A percentile compares a stretch with the other conserved stretches of the same genome.
Conservation (phyloP, 1,139 yeast genomes). For the Pichia terricola region DNA sequence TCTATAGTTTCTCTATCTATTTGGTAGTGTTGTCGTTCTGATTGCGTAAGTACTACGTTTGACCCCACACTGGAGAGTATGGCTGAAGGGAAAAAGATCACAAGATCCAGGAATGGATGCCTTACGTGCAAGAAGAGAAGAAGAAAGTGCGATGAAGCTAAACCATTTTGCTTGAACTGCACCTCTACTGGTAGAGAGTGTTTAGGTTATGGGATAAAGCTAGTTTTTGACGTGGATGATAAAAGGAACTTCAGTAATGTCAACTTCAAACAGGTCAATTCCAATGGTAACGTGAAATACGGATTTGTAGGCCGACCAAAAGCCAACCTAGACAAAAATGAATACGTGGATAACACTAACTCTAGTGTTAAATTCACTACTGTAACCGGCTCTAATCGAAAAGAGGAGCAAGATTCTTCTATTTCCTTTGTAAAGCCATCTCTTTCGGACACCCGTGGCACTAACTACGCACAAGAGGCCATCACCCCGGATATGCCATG, state of each 20-base stretch:
- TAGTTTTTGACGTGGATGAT: constrained; percentile 41
- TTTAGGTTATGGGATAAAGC: constrained; percentile 39
- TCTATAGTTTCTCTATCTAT: too few relatives aligned
- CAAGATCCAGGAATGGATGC: constrained; percentile 43
- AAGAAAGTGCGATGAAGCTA: constrained; percentile 48
- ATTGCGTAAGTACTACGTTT: too few relatives aligned
- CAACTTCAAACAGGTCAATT: constrained; percentile 5
- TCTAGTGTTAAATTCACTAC: background rate
- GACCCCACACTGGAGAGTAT: too few relatives aligned
- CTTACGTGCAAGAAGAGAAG: constrained; percentile 36
- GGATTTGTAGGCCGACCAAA: constrained; percentile 31
- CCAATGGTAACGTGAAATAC: constrained; percentile 26
- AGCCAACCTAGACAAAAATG: background rate
- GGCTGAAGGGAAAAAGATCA: constrained; percentile 25
- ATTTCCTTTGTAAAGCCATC: background rate
- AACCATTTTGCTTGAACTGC: constrained; percentile 47
- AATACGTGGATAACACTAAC: background rate
- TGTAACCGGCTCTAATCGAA: background rate
- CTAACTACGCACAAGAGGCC: background rate
- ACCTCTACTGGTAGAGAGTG: constrained; percentile 34
- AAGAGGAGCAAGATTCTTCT: background rate
- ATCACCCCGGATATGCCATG: background rate
- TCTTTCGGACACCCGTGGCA: background rate
- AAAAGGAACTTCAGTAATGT: constrained; percentile 17
- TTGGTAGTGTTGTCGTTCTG: too few relatives aligned